These are phyloP conservation scores for Penicillium silybi DNA, from an alignment of 495 filamentous ascomycete genomes.

Conservation along the genomic window DNA sequence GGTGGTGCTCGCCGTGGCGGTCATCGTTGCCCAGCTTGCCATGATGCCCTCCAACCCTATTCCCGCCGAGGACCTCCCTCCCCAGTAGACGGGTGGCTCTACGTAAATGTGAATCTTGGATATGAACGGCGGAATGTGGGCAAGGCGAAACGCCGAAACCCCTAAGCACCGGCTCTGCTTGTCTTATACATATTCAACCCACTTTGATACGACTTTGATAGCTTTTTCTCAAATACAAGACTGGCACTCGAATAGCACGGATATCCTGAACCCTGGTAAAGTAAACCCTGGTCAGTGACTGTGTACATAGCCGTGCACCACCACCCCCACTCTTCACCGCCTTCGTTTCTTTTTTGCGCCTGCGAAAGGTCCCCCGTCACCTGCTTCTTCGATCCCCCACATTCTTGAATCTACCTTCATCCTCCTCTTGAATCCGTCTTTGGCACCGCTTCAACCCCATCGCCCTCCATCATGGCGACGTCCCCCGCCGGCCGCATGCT, in stretches of 20 bases:
- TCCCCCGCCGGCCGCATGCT: constrained; percentile 71
- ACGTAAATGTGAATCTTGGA: not conserved
- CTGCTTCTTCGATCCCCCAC: constrained; percentile 1
- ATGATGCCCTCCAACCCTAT: constrained; percentile 9
- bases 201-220: not conserved
- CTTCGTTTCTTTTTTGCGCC: constrained; percentile 16
- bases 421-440: not conserved
- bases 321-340: constrained; percentile 15
- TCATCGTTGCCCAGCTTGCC: constrained; percentile 34
- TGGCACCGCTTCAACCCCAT: not conserved
- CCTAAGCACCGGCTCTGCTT: too few relatives aligned
- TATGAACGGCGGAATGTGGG: not conserved
- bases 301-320: too few relatives aligned
- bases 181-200: too few relatives aligned
- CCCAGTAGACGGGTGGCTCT: too few relatives aligned
- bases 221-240: not conserved
- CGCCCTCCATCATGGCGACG: constrained; percentile 39
- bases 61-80: not conserved
- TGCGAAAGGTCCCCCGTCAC: constrained; percentile 10
- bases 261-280: not conserved
- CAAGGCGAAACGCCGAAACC: not conserved
- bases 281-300: not conserved
- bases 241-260: not conserved
- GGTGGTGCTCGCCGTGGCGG: constrained; percentile 34
- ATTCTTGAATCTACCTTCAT: not conserved